Percentiles rank a stretch among this genome's conserved stretches.
These are phyloP conservation scores for Trichoderma sp. DNA, from an alignment of 2,329 filamentous ascomycete genomes.

Conservation along the genomic window DNA sequence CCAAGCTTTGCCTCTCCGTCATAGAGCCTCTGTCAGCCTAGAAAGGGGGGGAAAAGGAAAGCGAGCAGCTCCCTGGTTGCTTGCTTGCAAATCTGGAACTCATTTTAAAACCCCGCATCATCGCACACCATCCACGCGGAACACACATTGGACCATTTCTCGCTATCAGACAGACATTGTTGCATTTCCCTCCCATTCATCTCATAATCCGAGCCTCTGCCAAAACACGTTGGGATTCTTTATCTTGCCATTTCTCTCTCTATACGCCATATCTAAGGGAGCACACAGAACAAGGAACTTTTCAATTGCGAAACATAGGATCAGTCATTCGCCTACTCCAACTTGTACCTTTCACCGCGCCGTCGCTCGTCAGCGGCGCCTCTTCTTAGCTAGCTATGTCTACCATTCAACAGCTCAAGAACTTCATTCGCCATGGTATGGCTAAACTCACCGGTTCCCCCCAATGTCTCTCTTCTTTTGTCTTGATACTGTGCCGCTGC, in stretches of 20 bases:
- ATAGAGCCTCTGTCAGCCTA: background rate
- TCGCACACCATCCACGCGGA: background rate
- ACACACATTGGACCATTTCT: background rate
- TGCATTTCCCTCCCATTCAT: background rate
- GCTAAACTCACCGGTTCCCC: conserved; percentile 9
- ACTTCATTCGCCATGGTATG: conserved; percentile 89
- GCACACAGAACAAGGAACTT: background rate
- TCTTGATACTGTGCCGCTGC: background rate
- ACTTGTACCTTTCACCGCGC: background rate
- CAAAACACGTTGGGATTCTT: background rate
- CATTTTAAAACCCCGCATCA: conserved; percentile 20
- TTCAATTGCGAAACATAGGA: background rate
- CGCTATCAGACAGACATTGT: background rate
- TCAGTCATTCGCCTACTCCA: background rate
- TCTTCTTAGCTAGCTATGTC: conserved; percentile 47
- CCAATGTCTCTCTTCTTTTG: background rate
- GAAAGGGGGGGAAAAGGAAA: background rate
- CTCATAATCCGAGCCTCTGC: background rate
- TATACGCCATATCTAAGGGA: background rate
- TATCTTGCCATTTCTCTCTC: background rate
- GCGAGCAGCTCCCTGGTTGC: background rate
- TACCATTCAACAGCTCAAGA: conserved; percentile 92
- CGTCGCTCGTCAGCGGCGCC: conserved; percentile 24
- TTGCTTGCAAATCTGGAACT: conserved; percentile 1
- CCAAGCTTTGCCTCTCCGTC: background rate